Conservation (phyloP, 2,329 filamentous ascomycete species). For the Hypoxylon sp. region DNA sequence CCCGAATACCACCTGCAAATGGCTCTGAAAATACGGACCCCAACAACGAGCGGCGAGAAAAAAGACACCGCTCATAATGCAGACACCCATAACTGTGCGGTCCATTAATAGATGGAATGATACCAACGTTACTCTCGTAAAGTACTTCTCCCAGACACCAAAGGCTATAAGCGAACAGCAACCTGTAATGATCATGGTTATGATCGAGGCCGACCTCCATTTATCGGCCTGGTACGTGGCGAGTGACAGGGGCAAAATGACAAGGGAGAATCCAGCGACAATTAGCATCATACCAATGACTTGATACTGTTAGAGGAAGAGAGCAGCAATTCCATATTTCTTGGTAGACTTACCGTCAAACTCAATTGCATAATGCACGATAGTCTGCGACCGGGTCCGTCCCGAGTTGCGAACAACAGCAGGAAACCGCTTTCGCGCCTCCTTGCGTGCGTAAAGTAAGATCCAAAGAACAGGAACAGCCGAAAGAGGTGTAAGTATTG, state of each 20-base stretch:
- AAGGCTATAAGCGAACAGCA: constrained; percentile 67
- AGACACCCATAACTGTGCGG: constrained; percentile 61
- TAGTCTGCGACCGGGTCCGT: constrained; percentile 16
- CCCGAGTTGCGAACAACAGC: constrained; percentile 43
- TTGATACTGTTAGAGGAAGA: neutral
- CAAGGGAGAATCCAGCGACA: constrained; percentile 10
- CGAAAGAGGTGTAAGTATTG: constrained; percentile 70
- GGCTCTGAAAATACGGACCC: constrained; percentile 55
- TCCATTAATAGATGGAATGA: constrained; percentile 62
- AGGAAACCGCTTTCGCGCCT: constrained; percentile 56
- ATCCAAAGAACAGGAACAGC: constrained; percentile 69
- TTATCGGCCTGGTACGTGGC: constrained; percentile 57
- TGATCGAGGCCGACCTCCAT: constrained; percentile 63
- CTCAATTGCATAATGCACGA: constrained; percentile 56
- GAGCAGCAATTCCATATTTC: neutral
- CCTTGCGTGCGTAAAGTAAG: constrained; percentile 70
- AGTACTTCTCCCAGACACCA: constrained; percentile 66
- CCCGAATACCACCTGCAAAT: constrained; percentile 59
- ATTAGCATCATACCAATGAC: constrained; percentile 15
- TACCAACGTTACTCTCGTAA: constrained; percentile 67
- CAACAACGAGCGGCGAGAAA: constrained; percentile 56
- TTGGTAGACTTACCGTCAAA: constrained; percentile 50
- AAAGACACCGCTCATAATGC: constrained; percentile 51
- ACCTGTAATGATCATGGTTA: constrained; percentile 69
- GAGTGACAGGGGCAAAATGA: constrained; percentile 68